Evolutionary conservation across 371 early-diverging fungal species (phyloP), one percentile per base, ranked within the genome.

Genomic region (Mucor racemosus): DNA sequence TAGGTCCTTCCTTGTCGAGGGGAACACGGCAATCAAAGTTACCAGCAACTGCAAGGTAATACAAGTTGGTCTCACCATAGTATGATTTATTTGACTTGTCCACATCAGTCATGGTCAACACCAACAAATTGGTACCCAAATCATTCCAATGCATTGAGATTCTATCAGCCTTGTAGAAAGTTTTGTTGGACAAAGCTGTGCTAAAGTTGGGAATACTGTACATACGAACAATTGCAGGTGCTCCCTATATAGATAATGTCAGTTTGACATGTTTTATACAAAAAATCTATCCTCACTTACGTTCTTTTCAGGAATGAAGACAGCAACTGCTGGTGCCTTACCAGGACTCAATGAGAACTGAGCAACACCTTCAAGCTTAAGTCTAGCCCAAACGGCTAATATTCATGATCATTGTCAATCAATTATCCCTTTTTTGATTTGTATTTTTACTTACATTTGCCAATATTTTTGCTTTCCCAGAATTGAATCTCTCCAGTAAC

Each of bases 31-130:
- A 93, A 80, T 97, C 97, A 80, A 90, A 96, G 75, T 89, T 94
- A n/a, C 96, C 97, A 40, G 92, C 91, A 1, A 92, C 92, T 10
- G 97, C 86, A 64, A 99, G 79, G 64, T 92, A 97, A 79, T 95
- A 97, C 69, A 99, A 82, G 56, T 90, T 90, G 50, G 94, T 95
- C 74, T 98, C 83, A 64, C 99, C 99, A 76, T 99, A 99, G 84
- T 99, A 99, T 21, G 94, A 94, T 75, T 95, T 91, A 70, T 95
- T 95, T 13, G 97, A 93, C 74, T 90, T 91, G 79, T 98, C 98
- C 26, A 96, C 94, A 53, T 99, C 99, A 15, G 98, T 97, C 60
- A 92, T 92, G 4, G 97, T 94, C 76, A 95, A 84, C 17, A 94
- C 94, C 60, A 98, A 85, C 42, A 97, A 78, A 68, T 90, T 88